A percentile compares a stretch with the other conserved stretches of the same genome.
Evolutionary conservation across 2,329 filamentous ascomycete species (phyloP).

Genomic region (Bipolaris cookei): DNA sequence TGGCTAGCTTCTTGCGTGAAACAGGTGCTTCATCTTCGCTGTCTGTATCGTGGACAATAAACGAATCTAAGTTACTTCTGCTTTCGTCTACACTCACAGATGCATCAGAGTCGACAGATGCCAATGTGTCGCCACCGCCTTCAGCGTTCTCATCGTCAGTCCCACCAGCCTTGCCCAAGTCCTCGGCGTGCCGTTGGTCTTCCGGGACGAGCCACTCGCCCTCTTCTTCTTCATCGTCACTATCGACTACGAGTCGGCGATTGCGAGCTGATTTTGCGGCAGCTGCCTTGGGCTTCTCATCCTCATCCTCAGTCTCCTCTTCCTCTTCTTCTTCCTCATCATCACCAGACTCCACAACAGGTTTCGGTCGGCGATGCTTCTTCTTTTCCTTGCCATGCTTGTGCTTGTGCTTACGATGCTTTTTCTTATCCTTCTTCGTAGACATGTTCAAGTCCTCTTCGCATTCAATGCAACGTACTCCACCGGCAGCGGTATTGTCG

Average conservation of each 20-base stretch:
- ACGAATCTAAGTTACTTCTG: constrained; percentile 44
- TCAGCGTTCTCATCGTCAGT: constrained; percentile 88
- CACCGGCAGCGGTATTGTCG: constrained; percentile 60
- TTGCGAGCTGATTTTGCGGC: constrained; percentile 33
- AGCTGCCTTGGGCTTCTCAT: constrained; percentile 25
- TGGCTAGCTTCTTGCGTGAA: constrained; percentile 32
- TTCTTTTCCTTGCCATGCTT: constrained; percentile 41
- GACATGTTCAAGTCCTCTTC: constrained; percentile 71
- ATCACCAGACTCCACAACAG: constrained; percentile 34
- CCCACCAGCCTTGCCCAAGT: constrained; percentile 80
- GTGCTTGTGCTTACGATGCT: constrained; percentile 54
- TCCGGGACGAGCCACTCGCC: constrained; percentile 82
- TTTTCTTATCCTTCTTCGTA: constrained; percentile 48
- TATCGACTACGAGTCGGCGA: constrained; percentile 63
- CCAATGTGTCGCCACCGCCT: constrained; percentile 80
- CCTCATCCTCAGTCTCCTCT: constrained; percentile 8
- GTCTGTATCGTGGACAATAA: constrained; percentile 48
- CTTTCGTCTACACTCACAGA: constrained; percentile 64
- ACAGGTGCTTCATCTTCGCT: constrained; percentile 49
- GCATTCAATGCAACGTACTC: constrained; percentile 74
- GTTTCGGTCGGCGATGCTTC: constrained; percentile 45
- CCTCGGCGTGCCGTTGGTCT: constrained; percentile 64
- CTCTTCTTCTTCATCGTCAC: constrained; percentile 67
- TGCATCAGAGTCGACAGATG: constrained; percentile 72
- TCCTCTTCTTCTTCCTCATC: constrained; percentile 21